Evolutionary conservation across 2,329 filamentous ascomycete species (phyloP).

Genomic region (Pseudogymnoascus pannorum): DNA sequence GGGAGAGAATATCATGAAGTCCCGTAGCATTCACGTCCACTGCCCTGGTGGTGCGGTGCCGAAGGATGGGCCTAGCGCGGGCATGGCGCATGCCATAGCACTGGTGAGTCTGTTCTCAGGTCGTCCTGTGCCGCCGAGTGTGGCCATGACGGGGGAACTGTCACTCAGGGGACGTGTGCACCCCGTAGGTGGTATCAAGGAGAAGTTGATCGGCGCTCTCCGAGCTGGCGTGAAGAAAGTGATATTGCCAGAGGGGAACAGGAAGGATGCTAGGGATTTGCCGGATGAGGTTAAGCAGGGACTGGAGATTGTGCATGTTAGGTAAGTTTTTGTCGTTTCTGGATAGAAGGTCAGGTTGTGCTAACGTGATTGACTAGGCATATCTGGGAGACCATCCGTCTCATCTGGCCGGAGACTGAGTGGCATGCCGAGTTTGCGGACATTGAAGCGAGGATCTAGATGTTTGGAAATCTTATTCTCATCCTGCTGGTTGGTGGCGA

Average conservation of each 20-base stretch:
- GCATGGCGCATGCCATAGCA: slow-evolving; percentile 88
- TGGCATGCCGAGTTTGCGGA: slow-evolving; percentile 63
- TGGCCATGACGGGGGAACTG: slow-evolving; percentile 86
- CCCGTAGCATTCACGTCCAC: slow-evolving; percentile 88
- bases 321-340: slow-evolving; percentile 46
- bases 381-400: slow-evolving; percentile 87
- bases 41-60: slow-evolving; percentile 92
- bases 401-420: slow-evolving; percentile 84
- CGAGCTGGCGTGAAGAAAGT: slow-evolving; percentile 93
- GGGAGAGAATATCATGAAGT: slow-evolving; percentile 90
- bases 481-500: background rate
- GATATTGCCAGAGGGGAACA: slow-evolving; percentile 76
- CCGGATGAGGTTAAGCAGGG: slow-evolving; percentile 84
- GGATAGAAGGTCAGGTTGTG: slow-evolving; percentile 16
- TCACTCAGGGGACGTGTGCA: slow-evolving; percentile 83
- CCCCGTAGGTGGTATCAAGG: slow-evolving; percentile 95
- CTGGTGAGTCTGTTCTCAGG: slow-evolving; percentile 84
- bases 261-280: slow-evolving; percentile 86
- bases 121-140: slow-evolving; percentile 77
- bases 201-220: slow-evolving; percentile 93
- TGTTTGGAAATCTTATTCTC: background rate
- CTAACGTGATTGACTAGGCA: slow-evolving; percentile 46
- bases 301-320: slow-evolving; percentile 81
- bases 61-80: slow-evolving; percentile 83
- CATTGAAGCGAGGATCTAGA: slow-evolving; percentile 72